Conservation (phyloP, 1,139 yeast species). For the Lodderomyces margitis region DNA sequence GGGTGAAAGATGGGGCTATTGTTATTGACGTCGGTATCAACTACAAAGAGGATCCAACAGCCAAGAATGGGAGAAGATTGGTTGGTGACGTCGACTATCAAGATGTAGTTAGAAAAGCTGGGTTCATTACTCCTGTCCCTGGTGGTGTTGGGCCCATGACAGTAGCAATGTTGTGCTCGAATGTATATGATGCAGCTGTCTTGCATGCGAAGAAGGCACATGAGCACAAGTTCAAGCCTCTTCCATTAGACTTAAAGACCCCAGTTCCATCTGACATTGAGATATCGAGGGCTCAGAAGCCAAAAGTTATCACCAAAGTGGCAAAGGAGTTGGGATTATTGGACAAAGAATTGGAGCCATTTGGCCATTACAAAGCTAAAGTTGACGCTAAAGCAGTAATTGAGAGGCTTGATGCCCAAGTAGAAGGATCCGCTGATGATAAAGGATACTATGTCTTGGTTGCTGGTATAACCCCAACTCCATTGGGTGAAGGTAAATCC, state of each 20-base stretch:
- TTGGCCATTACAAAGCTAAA: slow-evolving; percentile 74
- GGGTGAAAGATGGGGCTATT: slow-evolving; percentile 67
- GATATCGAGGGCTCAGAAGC: slow-evolving; percentile 70
- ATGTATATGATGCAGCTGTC: slow-evolving; percentile 65
- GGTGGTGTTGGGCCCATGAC: slow-evolving; percentile 94
- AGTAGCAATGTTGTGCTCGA: slow-evolving; percentile 75
- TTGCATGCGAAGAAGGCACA: slow-evolving; percentile 50
- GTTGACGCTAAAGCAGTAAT: slow-evolving; percentile 55
- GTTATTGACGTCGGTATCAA: slow-evolving; percentile 82
- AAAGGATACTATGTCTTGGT: slow-evolving; percentile 68
- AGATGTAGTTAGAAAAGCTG: slow-evolving; percentile 53
- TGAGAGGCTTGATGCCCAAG: slow-evolving; percentile 55
- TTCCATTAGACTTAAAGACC: slow-evolving; percentile 45
- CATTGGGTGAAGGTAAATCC: slow-evolving; percentile 80
- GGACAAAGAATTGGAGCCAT: slow-evolving; percentile 65
- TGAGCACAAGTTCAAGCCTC: slow-evolving; percentile 44
- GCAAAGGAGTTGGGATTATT: slow-evolving; percentile 66
- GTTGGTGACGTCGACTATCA: slow-evolving; percentile 79
- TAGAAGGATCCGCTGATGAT: slow-evolving; percentile 43
- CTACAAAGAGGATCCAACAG: slow-evolving; percentile 60
- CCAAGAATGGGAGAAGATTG: slow-evolving; percentile 62
- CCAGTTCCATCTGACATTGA: slow-evolving; percentile 80
- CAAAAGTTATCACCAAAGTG: slow-evolving; percentile 60
- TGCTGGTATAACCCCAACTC: slow-evolving; percentile 83
- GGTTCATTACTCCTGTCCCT: slow-evolving; percentile 76